A percentile compares a stretch with the other conserved stretches of the same genome.
phyloP scores from a whole-genome alignment of 2,329 filamentous ascomycete genomes.

The Phoma herbarum region DNA sequence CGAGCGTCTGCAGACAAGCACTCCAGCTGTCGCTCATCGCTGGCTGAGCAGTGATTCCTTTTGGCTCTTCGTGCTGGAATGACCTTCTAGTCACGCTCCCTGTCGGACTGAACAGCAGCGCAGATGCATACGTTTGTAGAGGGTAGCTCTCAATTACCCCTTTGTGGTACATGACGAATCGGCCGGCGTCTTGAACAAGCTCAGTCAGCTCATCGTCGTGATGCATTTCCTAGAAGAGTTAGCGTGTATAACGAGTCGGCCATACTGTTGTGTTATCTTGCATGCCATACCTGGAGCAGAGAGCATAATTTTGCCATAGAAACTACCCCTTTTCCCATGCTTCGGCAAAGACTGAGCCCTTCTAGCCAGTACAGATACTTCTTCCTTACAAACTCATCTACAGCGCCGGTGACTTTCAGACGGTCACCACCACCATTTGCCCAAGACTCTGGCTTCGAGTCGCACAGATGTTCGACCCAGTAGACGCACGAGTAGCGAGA shows the following conservation, averaged over 20 bases:
- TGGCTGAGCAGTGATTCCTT: no score
- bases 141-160: no score
- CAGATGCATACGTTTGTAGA: no score
- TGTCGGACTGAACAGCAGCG: no score
- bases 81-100: no score
- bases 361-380: no score
- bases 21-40: no score
- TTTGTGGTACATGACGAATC: conserved; percentile 38
- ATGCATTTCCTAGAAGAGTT: background rate
- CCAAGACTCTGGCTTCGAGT: conserved; percentile 15
- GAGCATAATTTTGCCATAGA: conserved; percentile 15
- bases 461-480: no score
- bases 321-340: conserved; percentile 13
- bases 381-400: conserved; percentile 10
- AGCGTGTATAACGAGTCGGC: background rate
- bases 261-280: background rate
- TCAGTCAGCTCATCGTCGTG: background rate
- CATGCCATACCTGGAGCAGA: conserved; percentile 8
- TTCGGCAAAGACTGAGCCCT: conserved; percentile 16
- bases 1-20: no score
- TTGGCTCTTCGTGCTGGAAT: no score
- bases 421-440: background rate
- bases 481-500: no score
- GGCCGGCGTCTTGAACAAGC: conserved; percentile 27
- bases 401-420: conserved; percentile 3